Conservation (phyloP, 257 asterid genomes). For the Solanum paucissectum region DNA sequence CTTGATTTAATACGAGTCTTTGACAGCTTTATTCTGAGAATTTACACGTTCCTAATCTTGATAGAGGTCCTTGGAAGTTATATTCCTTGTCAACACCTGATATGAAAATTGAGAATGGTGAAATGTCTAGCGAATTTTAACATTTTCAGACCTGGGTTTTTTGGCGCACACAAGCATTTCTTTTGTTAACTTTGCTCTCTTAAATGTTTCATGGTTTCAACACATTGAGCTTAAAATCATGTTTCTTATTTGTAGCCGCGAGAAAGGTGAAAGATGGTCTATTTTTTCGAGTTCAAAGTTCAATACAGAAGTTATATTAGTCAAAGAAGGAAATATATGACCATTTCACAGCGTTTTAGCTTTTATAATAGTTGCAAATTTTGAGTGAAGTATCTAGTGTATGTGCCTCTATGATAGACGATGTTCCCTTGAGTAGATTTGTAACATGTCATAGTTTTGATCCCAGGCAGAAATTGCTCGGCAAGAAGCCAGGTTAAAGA, state of each 20-base stretch:
- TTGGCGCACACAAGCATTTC: neutral
- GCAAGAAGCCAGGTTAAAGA: constrained; percentile 91
- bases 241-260: neutral
- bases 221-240: neutral
- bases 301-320: neutral
- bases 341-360: neutral
- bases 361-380: neutral
- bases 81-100: neutral
- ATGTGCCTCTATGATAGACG: neutral
- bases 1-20: neutral
- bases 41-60: neutral
- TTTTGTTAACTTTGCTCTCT: neutral
- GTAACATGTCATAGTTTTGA: neutral
- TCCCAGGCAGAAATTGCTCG: constrained; percentile 87
- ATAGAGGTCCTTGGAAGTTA: neutral
- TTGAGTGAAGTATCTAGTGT: neutral
- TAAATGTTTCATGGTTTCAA: neutral
- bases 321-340: neutral
- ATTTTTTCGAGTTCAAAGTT: neutral
- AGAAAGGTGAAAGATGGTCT: neutral
- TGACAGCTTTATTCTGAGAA: neutral
- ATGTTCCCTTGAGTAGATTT: neutral
- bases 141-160: neutral
- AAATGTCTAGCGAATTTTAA: neutral
- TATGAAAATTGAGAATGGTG: neutral